Conservation (phyloP, 164 flowering plant genomes). For the Macadamia integrifolia region DNA sequence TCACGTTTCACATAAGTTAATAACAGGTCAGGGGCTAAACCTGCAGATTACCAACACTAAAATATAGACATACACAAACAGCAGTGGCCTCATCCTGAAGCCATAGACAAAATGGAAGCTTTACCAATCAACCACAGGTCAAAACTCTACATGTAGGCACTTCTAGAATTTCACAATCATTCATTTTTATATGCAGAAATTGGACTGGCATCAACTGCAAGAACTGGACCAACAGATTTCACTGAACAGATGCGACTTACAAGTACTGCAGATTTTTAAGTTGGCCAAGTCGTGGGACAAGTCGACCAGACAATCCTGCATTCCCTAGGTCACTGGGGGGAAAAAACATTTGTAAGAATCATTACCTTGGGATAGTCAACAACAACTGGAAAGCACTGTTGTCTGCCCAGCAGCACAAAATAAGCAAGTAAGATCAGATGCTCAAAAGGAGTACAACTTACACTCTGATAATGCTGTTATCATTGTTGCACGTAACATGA, state of each 20-base stretch:
- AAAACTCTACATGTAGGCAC: no score
- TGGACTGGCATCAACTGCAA: no score
- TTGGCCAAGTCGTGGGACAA: slow-evolving; percentile 82
- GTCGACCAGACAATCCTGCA: slow-evolving; percentile 77
- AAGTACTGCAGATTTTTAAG: slow-evolving; percentile 82
- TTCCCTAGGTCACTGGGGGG: slow-evolving; percentile 83
- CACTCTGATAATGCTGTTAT: slow-evolving; percentile 94
- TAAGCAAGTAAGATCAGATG: background rate
- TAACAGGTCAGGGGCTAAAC: no score
- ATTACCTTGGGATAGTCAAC: background rate
- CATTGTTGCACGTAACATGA: slow-evolving; percentile 91
- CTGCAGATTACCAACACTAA: no score
- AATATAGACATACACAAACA: no score
- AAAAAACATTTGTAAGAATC: background rate
- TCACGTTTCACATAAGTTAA: no score
- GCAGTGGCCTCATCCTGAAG: no score
- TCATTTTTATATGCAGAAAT: no score
- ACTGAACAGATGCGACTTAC: slow-evolving; percentile 37
- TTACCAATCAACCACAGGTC: no score
- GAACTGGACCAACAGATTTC: background rate
- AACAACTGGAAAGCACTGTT: background rate
- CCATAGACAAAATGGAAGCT: no score
- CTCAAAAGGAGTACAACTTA: slow-evolving; percentile 25
- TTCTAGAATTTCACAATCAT: no score
- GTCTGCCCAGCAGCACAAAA: background rate